Conservation (phyloP, 768 basidiomycete species). For the Pleurotus sapidus region DNA sequence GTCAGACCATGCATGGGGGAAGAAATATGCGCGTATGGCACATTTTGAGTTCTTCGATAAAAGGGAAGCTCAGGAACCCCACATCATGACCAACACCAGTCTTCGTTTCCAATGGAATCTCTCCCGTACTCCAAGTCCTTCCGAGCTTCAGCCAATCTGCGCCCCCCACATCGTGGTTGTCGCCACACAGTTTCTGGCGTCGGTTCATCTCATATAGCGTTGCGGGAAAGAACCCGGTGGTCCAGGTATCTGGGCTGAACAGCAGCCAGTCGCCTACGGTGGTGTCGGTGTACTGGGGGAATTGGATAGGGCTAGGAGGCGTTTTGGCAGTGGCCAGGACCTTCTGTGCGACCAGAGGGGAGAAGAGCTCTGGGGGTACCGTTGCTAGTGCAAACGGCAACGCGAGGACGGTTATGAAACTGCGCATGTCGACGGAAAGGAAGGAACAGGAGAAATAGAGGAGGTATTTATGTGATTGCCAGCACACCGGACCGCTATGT, state of each 20-base stretch:
- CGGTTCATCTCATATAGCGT: slow-evolving; percentile 58
- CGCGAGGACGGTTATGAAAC: not conserved
- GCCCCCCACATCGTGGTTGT: slow-evolving; percentile 33
- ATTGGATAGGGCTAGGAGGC: slow-evolving; percentile 39
- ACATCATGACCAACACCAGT: slow-evolving; percentile 63
- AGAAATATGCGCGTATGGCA: slow-evolving; percentile 28
- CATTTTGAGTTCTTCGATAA: slow-evolving; percentile 59
- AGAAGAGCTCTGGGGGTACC: slow-evolving; percentile 53
- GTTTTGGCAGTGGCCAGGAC: slow-evolving; percentile 50
- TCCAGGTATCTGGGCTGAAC: slow-evolving; percentile 60
- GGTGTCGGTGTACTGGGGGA: slow-evolving; percentile 61
- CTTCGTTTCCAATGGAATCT: slow-evolving; percentile 45
- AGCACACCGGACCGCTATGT: slow-evolving; percentile 1
- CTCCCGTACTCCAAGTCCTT: slow-evolving; percentile 45
- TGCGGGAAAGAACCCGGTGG: slow-evolving; percentile 65
- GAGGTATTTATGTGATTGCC: slow-evolving; percentile 1
- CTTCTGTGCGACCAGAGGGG: slow-evolving; percentile 55
- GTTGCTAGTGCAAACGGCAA: slow-evolving; percentile 8
- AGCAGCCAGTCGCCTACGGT: slow-evolving; percentile 47
- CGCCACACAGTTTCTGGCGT: slow-evolving; percentile 45
- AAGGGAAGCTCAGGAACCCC: slow-evolving; percentile 70
- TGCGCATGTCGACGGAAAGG: not conserved
- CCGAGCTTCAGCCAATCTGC: slow-evolving; percentile 59
- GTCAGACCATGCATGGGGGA: not conserved
- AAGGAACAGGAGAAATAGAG: not conserved